Conservation (phyloP, 345 rosid species). For the Raphanus sativus region DNA sequence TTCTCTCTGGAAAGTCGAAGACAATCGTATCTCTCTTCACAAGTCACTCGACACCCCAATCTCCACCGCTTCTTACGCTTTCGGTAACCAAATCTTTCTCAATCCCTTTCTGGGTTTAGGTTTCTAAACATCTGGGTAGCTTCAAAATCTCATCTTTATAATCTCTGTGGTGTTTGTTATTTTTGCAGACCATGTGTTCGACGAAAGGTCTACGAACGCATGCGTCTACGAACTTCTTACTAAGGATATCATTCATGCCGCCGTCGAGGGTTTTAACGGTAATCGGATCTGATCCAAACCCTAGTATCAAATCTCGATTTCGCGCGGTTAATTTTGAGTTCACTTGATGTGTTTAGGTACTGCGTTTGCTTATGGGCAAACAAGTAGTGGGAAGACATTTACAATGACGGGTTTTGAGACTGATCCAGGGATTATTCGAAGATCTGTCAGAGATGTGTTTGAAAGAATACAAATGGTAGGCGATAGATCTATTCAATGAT, state of each 20-base stretch:
- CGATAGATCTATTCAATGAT: background rate
- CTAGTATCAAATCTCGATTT: background rate
- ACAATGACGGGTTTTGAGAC: slow-evolving; percentile 87
- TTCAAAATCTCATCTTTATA: background rate
- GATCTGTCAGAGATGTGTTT: slow-evolving; percentile 74
- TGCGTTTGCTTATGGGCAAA: slow-evolving; percentile 97
- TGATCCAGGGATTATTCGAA: slow-evolving; percentile 77
- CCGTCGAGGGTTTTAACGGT: slow-evolving; percentile 90
- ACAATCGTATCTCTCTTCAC: slow-evolving; percentile 65
- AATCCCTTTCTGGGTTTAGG: background rate
- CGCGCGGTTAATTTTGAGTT: background rate
- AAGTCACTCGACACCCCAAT: slow-evolving; percentile 58
- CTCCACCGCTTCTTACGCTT: slow-evolving; percentile 66
- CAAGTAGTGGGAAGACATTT: slow-evolving; percentile 97
- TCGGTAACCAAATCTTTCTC: slow-evolving; percentile 49
- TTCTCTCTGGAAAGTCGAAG: slow-evolving; percentile 48
- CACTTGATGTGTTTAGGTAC: slow-evolving; percentile 49
- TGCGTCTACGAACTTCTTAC: slow-evolving; percentile 76
- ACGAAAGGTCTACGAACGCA: slow-evolving; percentile 65
- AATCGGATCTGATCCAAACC: background rate
- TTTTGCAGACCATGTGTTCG: slow-evolving; percentile 73
- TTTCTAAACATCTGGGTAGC: background rate
- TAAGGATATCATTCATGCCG: slow-evolving; percentile 75
- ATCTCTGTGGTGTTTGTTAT: background rate
- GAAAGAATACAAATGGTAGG: slow-evolving; percentile 54